Evolutionary conservation across 2,329 filamentous ascomycete genomes (phyloP).

Genomic region (Paecilomyces fulvus): DNA sequence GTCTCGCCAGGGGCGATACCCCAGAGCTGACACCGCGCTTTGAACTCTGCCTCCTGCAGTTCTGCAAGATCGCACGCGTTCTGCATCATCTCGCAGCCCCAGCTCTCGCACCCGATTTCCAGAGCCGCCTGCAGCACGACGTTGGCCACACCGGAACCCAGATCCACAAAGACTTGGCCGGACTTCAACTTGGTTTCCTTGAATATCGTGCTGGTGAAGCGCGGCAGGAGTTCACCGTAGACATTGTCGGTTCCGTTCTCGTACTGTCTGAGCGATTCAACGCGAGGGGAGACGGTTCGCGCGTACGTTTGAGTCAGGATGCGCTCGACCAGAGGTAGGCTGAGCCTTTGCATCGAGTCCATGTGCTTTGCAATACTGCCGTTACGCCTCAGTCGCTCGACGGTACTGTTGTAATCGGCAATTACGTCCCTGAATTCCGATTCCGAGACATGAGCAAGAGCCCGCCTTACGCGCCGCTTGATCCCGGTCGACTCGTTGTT

Average conservation of each 20-base stretch:
- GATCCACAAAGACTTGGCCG: slow-evolving; percentile 80
- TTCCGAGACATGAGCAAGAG: slow-evolving; percentile 58
- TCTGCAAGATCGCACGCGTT: slow-evolving; percentile 78
- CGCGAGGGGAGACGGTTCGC: slow-evolving; percentile 81
- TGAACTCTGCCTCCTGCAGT: slow-evolving; percentile 73
- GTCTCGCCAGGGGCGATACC: slow-evolving; percentile 72
- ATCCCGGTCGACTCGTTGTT: slow-evolving; percentile 65
- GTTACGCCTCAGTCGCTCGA: slow-evolving; percentile 57
- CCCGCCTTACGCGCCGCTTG: slow-evolving; percentile 67
- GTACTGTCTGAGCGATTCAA: slow-evolving; percentile 76
- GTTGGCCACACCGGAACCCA: slow-evolving; percentile 93
- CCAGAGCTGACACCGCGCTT: slow-evolving; percentile 80
- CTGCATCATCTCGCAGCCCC: slow-evolving; percentile 94
- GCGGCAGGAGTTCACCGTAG: slow-evolving; percentile 84
- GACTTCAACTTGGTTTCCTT: slow-evolving; percentile 69
- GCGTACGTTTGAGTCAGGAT: slow-evolving; percentile 85
- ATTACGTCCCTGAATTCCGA: slow-evolving; percentile 67
- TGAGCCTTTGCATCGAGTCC: slow-evolving; percentile 58
- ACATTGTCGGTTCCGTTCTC: slow-evolving; percentile 87
- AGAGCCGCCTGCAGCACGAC: slow-evolving; percentile 90
- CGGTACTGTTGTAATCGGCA: slow-evolving; percentile 64
- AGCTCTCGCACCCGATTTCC: slow-evolving; percentile 87
- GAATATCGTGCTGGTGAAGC: slow-evolving; percentile 76
- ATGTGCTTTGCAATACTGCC: slow-evolving; percentile 67
- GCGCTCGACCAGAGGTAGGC: slow-evolving; percentile 64